phyloP scores from a whole-genome alignment of 1,284 basidiomycete genomes.

The Amylostereum areolatum region DNA sequence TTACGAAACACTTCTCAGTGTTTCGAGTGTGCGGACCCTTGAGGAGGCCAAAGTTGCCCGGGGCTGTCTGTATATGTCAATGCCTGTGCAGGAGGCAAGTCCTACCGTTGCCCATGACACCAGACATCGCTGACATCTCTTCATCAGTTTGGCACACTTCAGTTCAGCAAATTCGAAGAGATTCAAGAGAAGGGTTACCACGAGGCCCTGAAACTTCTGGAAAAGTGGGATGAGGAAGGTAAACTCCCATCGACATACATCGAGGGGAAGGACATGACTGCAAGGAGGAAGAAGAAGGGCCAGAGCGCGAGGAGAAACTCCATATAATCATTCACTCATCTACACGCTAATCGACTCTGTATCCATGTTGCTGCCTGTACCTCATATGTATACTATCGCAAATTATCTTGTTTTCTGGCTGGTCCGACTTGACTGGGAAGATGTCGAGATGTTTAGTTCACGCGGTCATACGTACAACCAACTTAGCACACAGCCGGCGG shows the following conservation, averaged over 20 bases:
- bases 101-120: background rate
- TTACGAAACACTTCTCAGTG: slow-evolving; percentile 41
- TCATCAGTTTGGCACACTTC: slow-evolving; percentile 68
- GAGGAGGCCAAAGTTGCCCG: slow-evolving; percentile 90
- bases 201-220: slow-evolving; percentile 69
- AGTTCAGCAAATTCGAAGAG: slow-evolving; percentile 78
- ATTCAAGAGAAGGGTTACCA: slow-evolving; percentile 81
- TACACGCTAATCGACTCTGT: too few species aligned
- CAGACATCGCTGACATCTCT: slow-evolving; percentile 12
- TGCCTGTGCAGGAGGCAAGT: slow-evolving; percentile 87
- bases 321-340: slow-evolving; percentile 25
- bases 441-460: too few species aligned
- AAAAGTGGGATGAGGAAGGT: slow-evolving; percentile 79
- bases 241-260: slow-evolving; percentile 70
- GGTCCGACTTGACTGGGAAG: too few species aligned
- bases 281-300: slow-evolving; percentile 57
- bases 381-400: background rate
- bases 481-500: background rate
- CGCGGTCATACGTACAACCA: too few species aligned
- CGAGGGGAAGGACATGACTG: slow-evolving; percentile 41
- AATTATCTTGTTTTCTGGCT: background rate
- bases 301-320: slow-evolving; percentile 74
- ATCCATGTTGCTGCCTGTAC: background rate
- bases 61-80: slow-evolving; percentile 87
- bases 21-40: slow-evolving; percentile 91